Percentiles rank a stretch among this genome's conserved stretches.
These are phyloP conservation scores for Telfairia occidentalis DNA, from an alignment of 331 rosid species.

Conservation along the genomic window DNA sequence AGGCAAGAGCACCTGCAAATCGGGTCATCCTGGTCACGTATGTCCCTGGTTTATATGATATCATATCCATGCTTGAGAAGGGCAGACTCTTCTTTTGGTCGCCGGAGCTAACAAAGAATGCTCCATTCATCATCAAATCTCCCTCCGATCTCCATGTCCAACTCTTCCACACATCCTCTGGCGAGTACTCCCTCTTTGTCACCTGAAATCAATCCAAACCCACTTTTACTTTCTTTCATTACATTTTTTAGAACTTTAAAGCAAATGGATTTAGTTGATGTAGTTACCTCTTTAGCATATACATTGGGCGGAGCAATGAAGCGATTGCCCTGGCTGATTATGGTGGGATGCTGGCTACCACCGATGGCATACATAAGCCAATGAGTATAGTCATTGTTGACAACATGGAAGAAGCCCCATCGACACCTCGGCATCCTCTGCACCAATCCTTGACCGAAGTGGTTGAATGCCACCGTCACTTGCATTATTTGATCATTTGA, in stretches of 20 bases:
- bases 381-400: slow-evolving; percentile 73
- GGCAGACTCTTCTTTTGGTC: slow-evolving; percentile 4
- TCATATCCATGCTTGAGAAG: slow-evolving; percentile 27
- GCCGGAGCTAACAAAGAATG: slow-evolving; percentile 45
- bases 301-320: slow-evolving; percentile 35
- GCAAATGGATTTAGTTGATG: neutral
- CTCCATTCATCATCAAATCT: slow-evolving; percentile 54
- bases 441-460: slow-evolving; percentile 52
- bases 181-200: slow-evolving; percentile 53
- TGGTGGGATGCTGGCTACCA: slow-evolving; percentile 57
- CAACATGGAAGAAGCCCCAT: slow-evolving; percentile 55
- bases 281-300: slow-evolving; percentile 39
- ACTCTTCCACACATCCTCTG: slow-evolving; percentile 20
- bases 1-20: slow-evolving; percentile 29
- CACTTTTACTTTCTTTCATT: neutral
- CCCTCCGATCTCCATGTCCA: slow-evolving; percentile 78
- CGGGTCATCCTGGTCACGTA: slow-evolving; percentile 37
- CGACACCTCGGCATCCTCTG: slow-evolving; percentile 78
- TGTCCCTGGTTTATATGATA: slow-evolving; percentile 41
- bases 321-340: slow-evolving; percentile 71
- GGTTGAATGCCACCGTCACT: slow-evolving; percentile 73
- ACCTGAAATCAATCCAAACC: slow-evolving; percentile 29
- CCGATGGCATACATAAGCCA: slow-evolving; percentile 97
- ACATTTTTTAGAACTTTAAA: neutral
- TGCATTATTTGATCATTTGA: slow-evolving; percentile 46